phyloP scores from a whole-genome alignment of 306 rosid species.

The Lathyrus tuberosus region DNA sequence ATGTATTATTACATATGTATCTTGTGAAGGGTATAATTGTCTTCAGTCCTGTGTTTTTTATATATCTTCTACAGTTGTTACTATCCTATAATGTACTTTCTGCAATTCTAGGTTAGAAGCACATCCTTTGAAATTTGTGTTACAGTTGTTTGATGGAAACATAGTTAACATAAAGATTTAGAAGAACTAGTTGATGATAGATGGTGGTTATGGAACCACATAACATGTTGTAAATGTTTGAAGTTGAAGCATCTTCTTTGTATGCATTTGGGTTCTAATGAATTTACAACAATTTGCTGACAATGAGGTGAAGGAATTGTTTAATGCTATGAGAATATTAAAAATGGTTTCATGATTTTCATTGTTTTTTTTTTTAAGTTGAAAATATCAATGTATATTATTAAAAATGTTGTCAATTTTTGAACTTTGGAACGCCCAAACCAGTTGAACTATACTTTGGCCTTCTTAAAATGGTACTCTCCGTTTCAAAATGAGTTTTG shows the following conservation, averaged over 20 bases:
- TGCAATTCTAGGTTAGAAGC: slow-evolving; percentile 35
- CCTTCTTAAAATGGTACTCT: too few species aligned
- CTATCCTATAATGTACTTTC: slow-evolving; percentile 9
- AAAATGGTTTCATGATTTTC: not conserved
- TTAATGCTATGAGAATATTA: not conserved
- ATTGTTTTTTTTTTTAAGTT: not conserved
- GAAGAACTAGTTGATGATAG: slow-evolving; percentile 33
- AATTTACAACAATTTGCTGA: not conserved
- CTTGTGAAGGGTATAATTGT: slow-evolving; percentile 42
- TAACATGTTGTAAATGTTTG: slow-evolving; percentile 17
- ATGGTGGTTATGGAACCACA: slow-evolving; percentile 28
- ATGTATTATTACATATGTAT: slow-evolving; percentile 37
- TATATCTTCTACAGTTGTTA: slow-evolving; percentile 14
- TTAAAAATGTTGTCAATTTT: too few species aligned
- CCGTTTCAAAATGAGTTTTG: too few species aligned
- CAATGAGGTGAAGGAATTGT: not conserved
- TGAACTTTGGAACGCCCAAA: too few species aligned
- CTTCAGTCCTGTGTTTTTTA: slow-evolving; percentile 29
- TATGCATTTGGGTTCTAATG: not conserved
- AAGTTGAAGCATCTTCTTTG: not conserved
- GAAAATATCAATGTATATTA: too few species aligned
- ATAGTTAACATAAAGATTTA: slow-evolving; percentile 36
- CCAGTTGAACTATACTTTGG: too few species aligned
- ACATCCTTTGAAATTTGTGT: slow-evolving; percentile 27
- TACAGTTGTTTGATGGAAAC: slow-evolving; percentile 35